Conservation (phyloP, 306 rosid species). For the Cucurbita argyrosperma region DNA sequence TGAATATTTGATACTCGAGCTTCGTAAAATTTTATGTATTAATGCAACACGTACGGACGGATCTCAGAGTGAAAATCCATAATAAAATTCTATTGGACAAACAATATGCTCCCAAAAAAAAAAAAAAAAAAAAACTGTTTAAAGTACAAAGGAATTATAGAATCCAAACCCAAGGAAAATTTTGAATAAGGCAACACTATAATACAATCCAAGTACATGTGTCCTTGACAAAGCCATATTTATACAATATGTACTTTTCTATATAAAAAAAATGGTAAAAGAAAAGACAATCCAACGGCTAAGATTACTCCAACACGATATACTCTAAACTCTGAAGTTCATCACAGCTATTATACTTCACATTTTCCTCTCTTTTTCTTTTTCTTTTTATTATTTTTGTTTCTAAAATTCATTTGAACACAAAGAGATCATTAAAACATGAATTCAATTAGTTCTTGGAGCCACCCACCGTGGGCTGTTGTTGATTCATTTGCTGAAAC, state of each 20-base stretch:
- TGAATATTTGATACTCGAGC: no score
- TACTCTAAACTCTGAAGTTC: not conserved
- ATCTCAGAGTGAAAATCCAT: no score
- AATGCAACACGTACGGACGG: no score
- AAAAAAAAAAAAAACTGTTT: no score
- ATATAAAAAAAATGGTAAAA: not conserved
- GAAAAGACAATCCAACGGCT: not conserved
- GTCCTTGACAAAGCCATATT: not conserved
- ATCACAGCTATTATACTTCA: not conserved
- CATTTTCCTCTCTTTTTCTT: not conserved
- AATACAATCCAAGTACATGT: not conserved
- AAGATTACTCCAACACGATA: not conserved
- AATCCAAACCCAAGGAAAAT: no score
- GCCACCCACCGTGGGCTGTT: conserved; percentile 21
- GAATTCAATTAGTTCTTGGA: conserved; percentile 37
- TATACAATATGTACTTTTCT: not conserved
- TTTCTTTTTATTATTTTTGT: not conserved
- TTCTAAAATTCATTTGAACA: not conserved
- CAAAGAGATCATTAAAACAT: not conserved
- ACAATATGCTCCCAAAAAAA: no score
- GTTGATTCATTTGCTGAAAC: conserved; percentile 70
- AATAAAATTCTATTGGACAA: no score
- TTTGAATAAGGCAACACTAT: not conserved
- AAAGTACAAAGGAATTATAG: no score
- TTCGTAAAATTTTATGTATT: no score